A percentile compares a stretch with the other conserved stretches of the same genome.
These are phyloP conservation scores for Metschnikowia kunwiensis DNA, from an alignment of 805 yeast species.

Conservation along the genomic window DNA sequence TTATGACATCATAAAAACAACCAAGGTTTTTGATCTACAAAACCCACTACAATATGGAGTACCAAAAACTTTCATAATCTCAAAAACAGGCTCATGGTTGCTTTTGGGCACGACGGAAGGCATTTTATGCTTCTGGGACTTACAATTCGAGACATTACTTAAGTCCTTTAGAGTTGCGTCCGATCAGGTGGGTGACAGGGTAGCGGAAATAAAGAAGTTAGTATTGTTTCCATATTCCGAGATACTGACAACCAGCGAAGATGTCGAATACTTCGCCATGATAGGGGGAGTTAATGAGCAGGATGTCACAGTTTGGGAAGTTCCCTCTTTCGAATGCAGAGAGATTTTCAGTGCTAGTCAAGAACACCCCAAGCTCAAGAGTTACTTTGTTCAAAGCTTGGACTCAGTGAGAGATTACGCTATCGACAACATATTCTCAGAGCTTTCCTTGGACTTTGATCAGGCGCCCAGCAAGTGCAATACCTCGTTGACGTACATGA, in stretches of 20 bases:
- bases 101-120: constrained; percentile 76
- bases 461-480: constrained; percentile 5
- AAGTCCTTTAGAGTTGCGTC: constrained; percentile 60
- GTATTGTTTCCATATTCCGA: constrained; percentile 37
- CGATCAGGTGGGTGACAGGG: constrained; percentile 21
- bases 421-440: constrained; percentile 20
- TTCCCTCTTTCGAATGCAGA: constrained; percentile 59
- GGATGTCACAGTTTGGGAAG: constrained; percentile 72
- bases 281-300: constrained; percentile 64
- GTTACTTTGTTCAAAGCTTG: constrained; percentile 25
- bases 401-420: constrained; percentile 13
- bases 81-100: constrained; percentile 56
- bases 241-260: neutral
- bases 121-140: constrained; percentile 74
- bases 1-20: constrained; percentile 60
- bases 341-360: constrained; percentile 25
- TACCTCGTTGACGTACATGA: constrained; percentile 8
- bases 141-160: constrained; percentile 59
- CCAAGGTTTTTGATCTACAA: constrained; percentile 37
- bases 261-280: constrained; percentile 37
- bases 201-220: constrained; percentile 47
- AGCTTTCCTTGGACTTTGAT: constrained; percentile 21
- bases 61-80: constrained; percentile 57
- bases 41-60: constrained; percentile 66
- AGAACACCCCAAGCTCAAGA: constrained; percentile 21